Percentiles rank a stretch among this genome's conserved stretches.
Conservation (phyloP, 495 filamentous ascomycete genomes). For the Daldinia bambusicola region DNA sequence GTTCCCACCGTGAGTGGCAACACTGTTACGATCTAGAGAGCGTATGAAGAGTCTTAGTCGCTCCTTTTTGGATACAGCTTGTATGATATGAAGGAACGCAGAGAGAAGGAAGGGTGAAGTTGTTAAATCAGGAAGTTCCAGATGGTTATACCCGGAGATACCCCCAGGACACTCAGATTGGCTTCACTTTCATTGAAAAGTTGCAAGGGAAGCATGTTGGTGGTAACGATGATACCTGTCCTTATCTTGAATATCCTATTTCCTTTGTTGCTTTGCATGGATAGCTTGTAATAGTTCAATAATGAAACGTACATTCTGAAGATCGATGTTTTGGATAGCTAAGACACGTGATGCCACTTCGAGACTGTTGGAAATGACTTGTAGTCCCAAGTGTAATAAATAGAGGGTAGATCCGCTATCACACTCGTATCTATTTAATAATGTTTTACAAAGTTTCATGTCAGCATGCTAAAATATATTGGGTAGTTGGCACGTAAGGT, state of each 20-base stretch:
- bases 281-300: conserved; percentile 1
- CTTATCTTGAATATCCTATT: conserved; percentile 26
- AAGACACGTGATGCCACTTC: not conserved
- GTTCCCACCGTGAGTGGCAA: conserved; percentile 7
- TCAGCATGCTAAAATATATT: no score
- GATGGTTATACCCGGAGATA: conserved; percentile 40
- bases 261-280: conserved; percentile 25
- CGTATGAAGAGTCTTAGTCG: conserved; percentile 8
- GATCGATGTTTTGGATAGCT: not conserved
- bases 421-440: no score
- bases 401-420: no score
- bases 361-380: no score
- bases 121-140: conserved; percentile 4
- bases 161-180: conserved; percentile 31
- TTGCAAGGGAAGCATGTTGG: not conserved
- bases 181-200: conserved; percentile 27
- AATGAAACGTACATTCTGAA: not conserved
- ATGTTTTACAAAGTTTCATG: no score
- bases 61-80: not conserved
- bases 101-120: conserved; percentile 8
- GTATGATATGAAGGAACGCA: not conserved
- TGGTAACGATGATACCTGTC: conserved; percentile 36
- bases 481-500: no score
- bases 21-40: conserved; percentile 30
- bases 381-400: no score